Evolutionary conservation across 2,329 filamentous ascomycete genomes (phyloP).

Genomic region (Macrophomina tecta): DNA sequence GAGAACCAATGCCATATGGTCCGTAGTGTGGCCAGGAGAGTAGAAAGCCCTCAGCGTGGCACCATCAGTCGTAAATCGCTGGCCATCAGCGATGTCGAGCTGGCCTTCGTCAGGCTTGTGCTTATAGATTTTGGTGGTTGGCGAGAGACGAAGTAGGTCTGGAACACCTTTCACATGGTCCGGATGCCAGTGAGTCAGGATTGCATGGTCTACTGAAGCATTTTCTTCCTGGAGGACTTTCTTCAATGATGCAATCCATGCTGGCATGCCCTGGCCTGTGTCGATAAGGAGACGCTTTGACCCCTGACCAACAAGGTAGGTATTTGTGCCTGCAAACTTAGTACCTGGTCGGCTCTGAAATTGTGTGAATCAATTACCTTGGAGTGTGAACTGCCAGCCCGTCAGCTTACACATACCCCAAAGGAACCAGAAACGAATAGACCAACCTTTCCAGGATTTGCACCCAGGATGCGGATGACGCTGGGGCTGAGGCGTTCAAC

Average conservation of each 20-base stretch:
- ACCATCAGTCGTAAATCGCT: slow-evolving; percentile 63
- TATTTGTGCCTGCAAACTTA: slow-evolving; percentile 72
- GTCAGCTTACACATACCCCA: neutral
- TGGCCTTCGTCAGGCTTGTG: slow-evolving; percentile 56
- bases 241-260: slow-evolving; percentile 73
- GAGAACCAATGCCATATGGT: slow-evolving; percentile 81
- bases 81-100: slow-evolving; percentile 61
- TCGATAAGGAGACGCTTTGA: slow-evolving; percentile 79
- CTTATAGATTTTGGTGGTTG: slow-evolving; percentile 70
- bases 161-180: slow-evolving; percentile 82
- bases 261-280: slow-evolving; percentile 79
- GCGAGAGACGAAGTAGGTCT: slow-evolving; percentile 70
- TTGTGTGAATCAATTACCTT: slow-evolving; percentile 52
- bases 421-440: slow-evolving; percentile 42
- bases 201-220: slow-evolving; percentile 69
- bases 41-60: slow-evolving; percentile 71
- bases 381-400: slow-evolving; percentile 61
- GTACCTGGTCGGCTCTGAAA: neutral
- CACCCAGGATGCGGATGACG: slow-evolving; percentile 84
- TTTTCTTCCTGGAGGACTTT: slow-evolving; percentile 70
- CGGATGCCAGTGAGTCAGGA: slow-evolving; percentile 91
- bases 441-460: slow-evolving; percentile 82
- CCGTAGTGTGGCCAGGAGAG: slow-evolving; percentile 77
- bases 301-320: slow-evolving; percentile 86
- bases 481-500: slow-evolving; percentile 78